phyloP scores from a whole-genome alignment of 257 asterid species.

The Solanum boliviense region DNA sequence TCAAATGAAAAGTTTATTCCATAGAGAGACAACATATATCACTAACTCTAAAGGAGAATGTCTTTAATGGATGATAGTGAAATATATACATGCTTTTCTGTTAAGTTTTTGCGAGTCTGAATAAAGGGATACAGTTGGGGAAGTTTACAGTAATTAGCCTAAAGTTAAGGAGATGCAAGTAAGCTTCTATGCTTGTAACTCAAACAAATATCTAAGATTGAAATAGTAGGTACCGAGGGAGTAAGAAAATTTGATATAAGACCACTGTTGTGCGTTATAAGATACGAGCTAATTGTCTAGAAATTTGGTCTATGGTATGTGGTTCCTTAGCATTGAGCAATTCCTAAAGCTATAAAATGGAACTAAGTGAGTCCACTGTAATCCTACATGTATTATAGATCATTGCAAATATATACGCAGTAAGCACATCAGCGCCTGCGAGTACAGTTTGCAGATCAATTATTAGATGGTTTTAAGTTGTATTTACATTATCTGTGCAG shows the following conservation, averaged over 20 bases:
- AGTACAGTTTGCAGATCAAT: not conserved
- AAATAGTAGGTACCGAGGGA: not conserved
- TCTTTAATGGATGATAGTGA: not conserved
- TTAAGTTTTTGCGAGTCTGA: not conserved
- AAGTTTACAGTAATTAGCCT: not conserved
- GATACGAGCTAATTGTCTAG: not conserved
- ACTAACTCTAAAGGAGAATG: not conserved
- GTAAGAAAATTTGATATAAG: not conserved
- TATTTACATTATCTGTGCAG: not conserved
- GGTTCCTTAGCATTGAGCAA: not conserved
- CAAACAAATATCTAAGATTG: not conserved
- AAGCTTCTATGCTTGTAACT: not conserved
- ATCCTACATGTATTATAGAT: not conserved
- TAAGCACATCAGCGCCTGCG: not conserved
- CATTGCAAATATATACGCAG: not conserved
- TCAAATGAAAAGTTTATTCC: not conserved
- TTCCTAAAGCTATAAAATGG: not conserved
- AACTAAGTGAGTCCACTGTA: not conserved
- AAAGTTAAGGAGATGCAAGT: not conserved
- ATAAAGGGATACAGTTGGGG: not conserved
- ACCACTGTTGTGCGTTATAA: not conserved
- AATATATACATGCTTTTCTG: not conserved
- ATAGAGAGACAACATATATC: not conserved
- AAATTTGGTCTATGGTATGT: not conserved
- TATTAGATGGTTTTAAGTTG: not conserved